phyloP scores from a whole-genome alignment of 768 basidiomycete genomes.

The Kwoniella pini region DNA sequence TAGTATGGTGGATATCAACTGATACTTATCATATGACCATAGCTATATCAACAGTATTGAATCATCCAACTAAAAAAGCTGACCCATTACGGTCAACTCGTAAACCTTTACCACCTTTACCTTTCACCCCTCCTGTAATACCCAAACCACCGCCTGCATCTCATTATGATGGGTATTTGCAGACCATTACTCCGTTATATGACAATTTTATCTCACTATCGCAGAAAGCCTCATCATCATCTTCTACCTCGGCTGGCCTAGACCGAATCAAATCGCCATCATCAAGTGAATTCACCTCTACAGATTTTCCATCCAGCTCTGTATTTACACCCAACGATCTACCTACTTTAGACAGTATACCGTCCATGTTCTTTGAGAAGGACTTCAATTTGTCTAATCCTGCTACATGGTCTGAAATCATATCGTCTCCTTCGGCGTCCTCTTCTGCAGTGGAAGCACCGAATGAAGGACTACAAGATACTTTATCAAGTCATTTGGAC shows the following conservation, averaged over 20 bases:
- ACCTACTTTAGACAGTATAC: constrained; percentile 74
- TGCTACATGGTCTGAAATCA: constrained; percentile 67
- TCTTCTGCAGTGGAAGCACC: constrained; percentile 2
- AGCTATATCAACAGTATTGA: constrained; percentile 94
- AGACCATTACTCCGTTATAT: constrained; percentile 54
- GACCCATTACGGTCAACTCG: constrained; percentile 82
- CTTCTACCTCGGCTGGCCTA: background rate
- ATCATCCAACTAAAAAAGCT: constrained; percentile 79
- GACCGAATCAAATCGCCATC: constrained; percentile 7
- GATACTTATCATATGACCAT: too few species aligned
- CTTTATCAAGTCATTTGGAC: constrained; percentile 87
- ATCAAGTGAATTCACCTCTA: constrained; percentile 25
- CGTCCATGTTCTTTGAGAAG: constrained; percentile 74
- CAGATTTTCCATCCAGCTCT: constrained; percentile 43
- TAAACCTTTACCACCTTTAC: constrained; percentile 65
- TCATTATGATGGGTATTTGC: constrained; percentile 52
- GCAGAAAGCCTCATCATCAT: constrained; percentile 24
- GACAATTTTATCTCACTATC: constrained; percentile 31
- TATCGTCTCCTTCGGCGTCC: constrained; percentile 19
- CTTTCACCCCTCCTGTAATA: constrained; percentile 61
- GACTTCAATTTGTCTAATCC: constrained; percentile 81
- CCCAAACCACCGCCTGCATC: constrained; percentile 53
- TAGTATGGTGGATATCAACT: too few species aligned
- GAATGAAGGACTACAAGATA: constrained; percentile 66
- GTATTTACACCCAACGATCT: constrained; percentile 56